These are phyloP conservation scores for Terana coerulea DNA, from an alignment of 768 basidiomycete species.

Conservation along the genomic window DNA sequence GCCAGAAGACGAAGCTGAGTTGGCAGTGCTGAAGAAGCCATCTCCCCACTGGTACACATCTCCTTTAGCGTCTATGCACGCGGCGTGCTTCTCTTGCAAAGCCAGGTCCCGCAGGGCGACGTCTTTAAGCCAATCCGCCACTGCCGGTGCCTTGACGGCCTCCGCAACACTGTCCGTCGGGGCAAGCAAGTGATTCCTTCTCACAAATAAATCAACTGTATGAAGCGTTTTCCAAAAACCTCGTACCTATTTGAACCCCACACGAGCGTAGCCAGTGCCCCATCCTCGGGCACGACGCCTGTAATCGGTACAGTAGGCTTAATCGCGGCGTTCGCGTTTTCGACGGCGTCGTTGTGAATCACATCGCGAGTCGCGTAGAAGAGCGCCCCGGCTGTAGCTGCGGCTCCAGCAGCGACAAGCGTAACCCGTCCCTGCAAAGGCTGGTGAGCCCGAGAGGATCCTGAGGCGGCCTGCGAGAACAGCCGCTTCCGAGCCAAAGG, in stretches of 20 bases:
- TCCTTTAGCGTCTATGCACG: constrained; percentile 74
- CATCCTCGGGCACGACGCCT: constrained; percentile 16
- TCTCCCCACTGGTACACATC: constrained; percentile 86
- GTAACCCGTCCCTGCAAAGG: neutral
- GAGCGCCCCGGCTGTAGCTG: neutral
- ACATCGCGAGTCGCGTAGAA: constrained; percentile 4
- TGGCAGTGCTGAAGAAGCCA: constrained; percentile 44
- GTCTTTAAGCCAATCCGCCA: constrained; percentile 57
- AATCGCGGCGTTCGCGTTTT: constrained; percentile 7
- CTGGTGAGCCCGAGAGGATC: neutral
- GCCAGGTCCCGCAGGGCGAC: constrained; percentile 72
- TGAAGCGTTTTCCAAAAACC: neutral
- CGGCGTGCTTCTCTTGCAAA: constrained; percentile 62
- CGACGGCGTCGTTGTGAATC: constrained; percentile 34
- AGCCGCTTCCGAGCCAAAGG: constrained; percentile 3
- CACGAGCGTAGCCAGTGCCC: constrained; percentile 45
- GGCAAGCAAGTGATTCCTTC: constrained; percentile 45
- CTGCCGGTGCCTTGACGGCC: constrained; percentile 44
- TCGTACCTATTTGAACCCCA: constrained; percentile 77
- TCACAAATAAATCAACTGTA: too few species aligned
- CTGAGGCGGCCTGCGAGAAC: constrained; percentile 6
- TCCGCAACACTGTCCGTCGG: constrained; percentile 36
- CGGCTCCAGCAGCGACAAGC: neutral
- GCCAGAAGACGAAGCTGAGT: constrained; percentile 20
- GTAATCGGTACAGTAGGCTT: neutral